Conservation (phyloP, 345 rosid species). For the Triadica sebifera region DNA sequence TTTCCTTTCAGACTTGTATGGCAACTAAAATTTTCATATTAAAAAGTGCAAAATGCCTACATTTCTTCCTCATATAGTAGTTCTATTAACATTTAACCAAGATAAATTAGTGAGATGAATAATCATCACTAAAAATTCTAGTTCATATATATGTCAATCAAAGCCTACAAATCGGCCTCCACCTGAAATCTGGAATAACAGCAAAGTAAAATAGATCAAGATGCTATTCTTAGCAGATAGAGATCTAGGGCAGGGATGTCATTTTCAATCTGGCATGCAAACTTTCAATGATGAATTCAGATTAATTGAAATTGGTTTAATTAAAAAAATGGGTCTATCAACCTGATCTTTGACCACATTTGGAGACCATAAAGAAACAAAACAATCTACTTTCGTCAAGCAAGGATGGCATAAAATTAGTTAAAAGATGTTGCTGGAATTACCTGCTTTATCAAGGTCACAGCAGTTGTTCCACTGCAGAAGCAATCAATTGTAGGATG, state of each 20-base stretch:
- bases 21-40: neutral
- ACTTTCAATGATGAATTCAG: neutral
- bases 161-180: neutral
- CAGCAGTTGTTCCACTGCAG: conserved; percentile 97
- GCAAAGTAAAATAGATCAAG: neutral
- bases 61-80: neutral
- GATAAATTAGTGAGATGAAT: neutral
- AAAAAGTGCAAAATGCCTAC: neutral
- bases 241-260: neutral
- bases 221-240: neutral
- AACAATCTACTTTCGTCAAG: neutral
- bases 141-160: neutral
- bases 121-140: neutral
- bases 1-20: neutral
- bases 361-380: neutral
- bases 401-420: neutral
- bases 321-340: neutral
- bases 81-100: neutral
- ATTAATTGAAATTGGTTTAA: neutral
- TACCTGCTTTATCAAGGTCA: conserved; percentile 88
- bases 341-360: neutral
- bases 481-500: conserved; percentile 89
- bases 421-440: neutral
- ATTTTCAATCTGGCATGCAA: neutral
- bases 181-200: neutral